Base-by-base conservation (phyloP, 768 basidiomycete genomes). In the Termitomyces sp. region DNA sequence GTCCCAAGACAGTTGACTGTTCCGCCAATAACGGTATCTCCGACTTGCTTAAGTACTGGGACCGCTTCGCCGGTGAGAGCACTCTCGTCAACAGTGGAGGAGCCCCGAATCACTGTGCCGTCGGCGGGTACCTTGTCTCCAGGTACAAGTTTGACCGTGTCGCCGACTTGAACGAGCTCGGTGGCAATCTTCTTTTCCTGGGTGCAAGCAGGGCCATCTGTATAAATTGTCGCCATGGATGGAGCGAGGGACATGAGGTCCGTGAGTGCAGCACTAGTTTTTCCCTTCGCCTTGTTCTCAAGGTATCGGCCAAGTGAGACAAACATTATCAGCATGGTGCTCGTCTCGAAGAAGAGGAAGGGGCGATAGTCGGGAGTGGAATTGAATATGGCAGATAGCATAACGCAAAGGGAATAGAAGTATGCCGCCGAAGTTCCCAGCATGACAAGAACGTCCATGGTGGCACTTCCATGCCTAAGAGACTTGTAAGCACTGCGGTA, bases 401-500 rank as follows among this genome's bases (percentile, higher is more conserved):
- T 82, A 50, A 83, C 75, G 62, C 85, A 74, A 28, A 94, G 62
- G 0, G 96, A 98, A 75, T 98, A 99, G 66, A 89, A 81, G 72
- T 96, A 98, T 8, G 97, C 92, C 0, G 96, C 89, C 0, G 94
- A 91, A 4, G 96, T 98, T 55, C 96, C 97, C 38, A 98, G 83
- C 75, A 95, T 92, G 69, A 99, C 86, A 49, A 99, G 90, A 44
- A 98, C 94, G 72, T 99, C 97, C 96, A 99, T 99, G 2, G 96
- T 99, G 7, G 95, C 92, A 9, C 86, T 83, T 33, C 86, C 83
- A 73, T 99, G 97, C 71, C 86, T 91, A 56, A 98, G 78, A 5
- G 95, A 87, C 74, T 96, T 96, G 80, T 84, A 97, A 8, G 97
- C 95, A 63, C 87, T 91, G 46, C 81, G 81, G 73, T 97, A 96